Evolutionary conservation across 495 filamentous ascomycete species (phyloP).

Genomic region (Talaromyces liani): DNA sequence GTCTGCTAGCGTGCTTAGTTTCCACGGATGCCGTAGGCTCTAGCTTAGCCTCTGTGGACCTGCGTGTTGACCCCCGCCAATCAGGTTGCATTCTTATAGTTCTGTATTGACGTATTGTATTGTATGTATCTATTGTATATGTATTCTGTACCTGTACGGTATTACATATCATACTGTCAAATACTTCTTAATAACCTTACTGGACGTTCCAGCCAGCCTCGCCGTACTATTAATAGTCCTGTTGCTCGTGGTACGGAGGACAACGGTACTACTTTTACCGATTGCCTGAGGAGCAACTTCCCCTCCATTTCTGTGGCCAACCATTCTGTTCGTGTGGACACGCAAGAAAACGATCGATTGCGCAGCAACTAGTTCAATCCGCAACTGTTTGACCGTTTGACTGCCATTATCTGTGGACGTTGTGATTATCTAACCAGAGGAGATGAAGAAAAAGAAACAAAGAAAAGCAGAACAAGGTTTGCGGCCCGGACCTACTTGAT

Average conservation of each 20-base stretch:
- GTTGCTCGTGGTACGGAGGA: background rate
- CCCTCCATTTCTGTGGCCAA: background rate
- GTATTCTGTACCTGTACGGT: background rate
- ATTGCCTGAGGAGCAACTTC: background rate
- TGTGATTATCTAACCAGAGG: background rate
- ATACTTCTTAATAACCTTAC: background rate
- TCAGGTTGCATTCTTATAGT: background rate
- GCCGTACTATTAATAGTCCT: background rate
- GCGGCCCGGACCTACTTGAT: conserved; percentile 3
- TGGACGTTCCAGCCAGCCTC: background rate
- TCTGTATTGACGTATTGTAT: background rate
- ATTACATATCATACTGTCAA: background rate
- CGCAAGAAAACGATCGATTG: background rate
- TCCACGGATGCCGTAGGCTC: conserved; percentile 3
- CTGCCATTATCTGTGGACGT: background rate
- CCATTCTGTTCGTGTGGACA: background rate
- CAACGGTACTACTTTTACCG: background rate
- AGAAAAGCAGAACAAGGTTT: conserved; percentile 4
- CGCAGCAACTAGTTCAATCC: background rate
- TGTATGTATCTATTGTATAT: background rate
- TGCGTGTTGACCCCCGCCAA: background rate
- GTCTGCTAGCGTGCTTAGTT: background rate
- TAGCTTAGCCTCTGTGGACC: conserved; percentile 1
- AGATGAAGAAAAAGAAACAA: background rate
- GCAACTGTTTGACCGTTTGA: background rate